Percentiles rank a stretch among this genome's conserved stretches.
phyloP scores from a whole-genome alignment of 306 rosid genomes.

The Betula pendula region DNA sequence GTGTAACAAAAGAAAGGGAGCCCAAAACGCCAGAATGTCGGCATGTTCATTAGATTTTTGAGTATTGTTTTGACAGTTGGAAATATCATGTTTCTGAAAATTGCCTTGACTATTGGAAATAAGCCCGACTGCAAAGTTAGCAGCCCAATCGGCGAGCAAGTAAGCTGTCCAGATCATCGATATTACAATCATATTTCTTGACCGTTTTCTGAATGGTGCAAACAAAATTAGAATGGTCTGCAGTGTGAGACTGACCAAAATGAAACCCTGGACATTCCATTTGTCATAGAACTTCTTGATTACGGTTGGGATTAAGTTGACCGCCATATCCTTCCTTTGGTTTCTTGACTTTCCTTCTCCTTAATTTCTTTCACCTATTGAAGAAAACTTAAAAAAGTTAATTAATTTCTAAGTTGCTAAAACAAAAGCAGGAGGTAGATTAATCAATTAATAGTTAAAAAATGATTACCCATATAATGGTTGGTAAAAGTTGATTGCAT shows the following conservation, averaged over 20 bases:
- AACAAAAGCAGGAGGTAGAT: background rate
- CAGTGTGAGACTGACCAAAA: conserved; percentile 37
- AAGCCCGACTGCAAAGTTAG: conserved; percentile 37
- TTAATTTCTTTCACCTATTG: background rate
- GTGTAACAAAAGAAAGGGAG: conserved; percentile 52
- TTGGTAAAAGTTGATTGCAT: too few species aligned
- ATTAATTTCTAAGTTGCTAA: background rate
- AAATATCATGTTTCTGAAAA: background rate
- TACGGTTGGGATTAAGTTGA: conserved; percentile 16
- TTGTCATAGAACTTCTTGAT: conserved; percentile 35
- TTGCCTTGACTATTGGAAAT: conserved; percentile 35
- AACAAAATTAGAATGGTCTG: conserved; percentile 30
- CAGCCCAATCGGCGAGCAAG: conserved; percentile 50
- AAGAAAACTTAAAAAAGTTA: background rate
- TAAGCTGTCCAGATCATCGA: conserved; percentile 39
- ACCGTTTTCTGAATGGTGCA: conserved; percentile 40
- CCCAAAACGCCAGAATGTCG: conserved; percentile 46
- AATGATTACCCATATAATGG: too few species aligned
- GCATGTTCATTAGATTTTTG: too few species aligned
- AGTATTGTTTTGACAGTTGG: conserved; percentile 23
- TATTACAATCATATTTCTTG: conserved; percentile 4
- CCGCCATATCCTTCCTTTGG: conserved; percentile 17
- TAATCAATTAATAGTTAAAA: too few species aligned
- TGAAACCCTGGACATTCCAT: conserved; percentile 44
- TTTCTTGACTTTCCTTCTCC: background rate